These are phyloP conservation scores for Hypocrella siamensis DNA, from an alignment of 2,329 filamentous ascomycete genomes.

Conservation along the genomic window DNA sequence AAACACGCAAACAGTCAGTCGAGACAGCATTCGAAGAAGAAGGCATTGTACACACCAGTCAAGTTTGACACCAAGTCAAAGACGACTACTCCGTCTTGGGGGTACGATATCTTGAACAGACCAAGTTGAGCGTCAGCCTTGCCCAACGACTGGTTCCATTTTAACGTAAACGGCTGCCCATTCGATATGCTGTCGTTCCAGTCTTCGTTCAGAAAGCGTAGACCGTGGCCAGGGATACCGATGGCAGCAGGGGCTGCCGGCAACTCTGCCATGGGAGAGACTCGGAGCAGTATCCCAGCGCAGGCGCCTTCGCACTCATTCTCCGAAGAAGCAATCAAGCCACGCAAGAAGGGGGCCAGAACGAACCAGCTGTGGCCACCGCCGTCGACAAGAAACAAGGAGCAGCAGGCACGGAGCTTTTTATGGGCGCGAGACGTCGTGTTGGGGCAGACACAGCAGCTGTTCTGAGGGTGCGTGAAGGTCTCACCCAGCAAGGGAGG, in stretches of 20 bases:
- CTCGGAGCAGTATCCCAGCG: conserved; percentile 2
- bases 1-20: conserved; percentile 3
- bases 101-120: conserved; percentile 16
- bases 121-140: conserved; percentile 9
- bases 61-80: conserved; percentile 15
- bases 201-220: conserved; percentile 16
- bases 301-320: background rate
- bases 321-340: background rate
- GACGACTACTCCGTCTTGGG: conserved; percentile 12
- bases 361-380: background rate
- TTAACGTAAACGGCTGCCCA: conserved; percentile 12
- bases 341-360: background rate
- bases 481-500: conserved; percentile 15
- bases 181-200: conserved; percentile 20
- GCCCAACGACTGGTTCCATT: conserved; percentile 15
- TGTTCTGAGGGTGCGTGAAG: conserved; percentile 3
- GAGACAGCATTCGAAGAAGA: too few relatives aligned
- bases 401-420: conserved; percentile 7
- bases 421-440: conserved; percentile 5
- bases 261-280: conserved; percentile 8
- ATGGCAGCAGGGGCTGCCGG: conserved; percentile 5
- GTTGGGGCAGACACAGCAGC: conserved; percentile 1
- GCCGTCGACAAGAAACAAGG: conserved; percentile 3
- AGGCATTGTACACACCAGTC: conserved; percentile 12
- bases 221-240: conserved; percentile 10